Percentiles rank a stretch among this genome's conserved stretches.
Evolutionary conservation across 768 basidiomycete genomes (phyloP).

Genomic region (Astraeus odoratus): DNA sequence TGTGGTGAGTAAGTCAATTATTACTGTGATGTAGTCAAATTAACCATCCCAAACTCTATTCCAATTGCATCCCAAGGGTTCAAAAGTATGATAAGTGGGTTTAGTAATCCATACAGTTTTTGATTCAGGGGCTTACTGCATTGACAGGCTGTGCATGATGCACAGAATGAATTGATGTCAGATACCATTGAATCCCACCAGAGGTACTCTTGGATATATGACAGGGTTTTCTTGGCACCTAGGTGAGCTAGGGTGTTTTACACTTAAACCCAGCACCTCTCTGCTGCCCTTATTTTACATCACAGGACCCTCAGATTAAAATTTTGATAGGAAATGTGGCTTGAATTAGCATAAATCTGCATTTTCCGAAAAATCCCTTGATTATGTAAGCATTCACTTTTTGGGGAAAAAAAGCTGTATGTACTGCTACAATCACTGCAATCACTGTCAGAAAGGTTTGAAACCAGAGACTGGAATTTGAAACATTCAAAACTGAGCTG

Average conservation of each 20-base stretch:
- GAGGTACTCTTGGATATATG: conserved; percentile 18
- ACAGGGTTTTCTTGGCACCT: conserved; percentile 14
- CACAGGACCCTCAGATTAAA: not conserved
- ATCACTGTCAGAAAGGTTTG: too few species aligned
- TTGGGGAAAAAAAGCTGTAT: not conserved
- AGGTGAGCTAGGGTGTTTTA: conserved; percentile 12
- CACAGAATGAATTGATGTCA: conserved; percentile 13
- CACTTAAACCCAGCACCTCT: not conserved
- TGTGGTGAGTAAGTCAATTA: conserved; percentile 10
- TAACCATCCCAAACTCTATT: conserved; percentile 13
- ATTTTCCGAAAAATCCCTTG: not conserved
- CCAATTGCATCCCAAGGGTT: conserved; percentile 23
- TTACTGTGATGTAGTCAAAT: conserved; percentile 23
- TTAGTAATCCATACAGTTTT: conserved; percentile 19
- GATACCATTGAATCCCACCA: conserved; percentile 20
- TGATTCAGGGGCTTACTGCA: conserved; percentile 9
- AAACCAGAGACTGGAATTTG: too few species aligned
- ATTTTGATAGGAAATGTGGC: conserved; percentile 1
- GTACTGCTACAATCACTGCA: too few species aligned
- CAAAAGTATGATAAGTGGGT: conserved; percentile 18
- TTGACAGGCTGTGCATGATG: conserved; percentile 8
- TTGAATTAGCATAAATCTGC: conserved; percentile 2
- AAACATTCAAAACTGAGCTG: too few species aligned
- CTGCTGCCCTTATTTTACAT: not conserved
- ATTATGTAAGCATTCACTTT: not conserved